These are phyloP conservation scores for Rhodotorula sphaerocarpa DNA, from an alignment of 768 basidiomycete species.

Conservation along the genomic window DNA sequence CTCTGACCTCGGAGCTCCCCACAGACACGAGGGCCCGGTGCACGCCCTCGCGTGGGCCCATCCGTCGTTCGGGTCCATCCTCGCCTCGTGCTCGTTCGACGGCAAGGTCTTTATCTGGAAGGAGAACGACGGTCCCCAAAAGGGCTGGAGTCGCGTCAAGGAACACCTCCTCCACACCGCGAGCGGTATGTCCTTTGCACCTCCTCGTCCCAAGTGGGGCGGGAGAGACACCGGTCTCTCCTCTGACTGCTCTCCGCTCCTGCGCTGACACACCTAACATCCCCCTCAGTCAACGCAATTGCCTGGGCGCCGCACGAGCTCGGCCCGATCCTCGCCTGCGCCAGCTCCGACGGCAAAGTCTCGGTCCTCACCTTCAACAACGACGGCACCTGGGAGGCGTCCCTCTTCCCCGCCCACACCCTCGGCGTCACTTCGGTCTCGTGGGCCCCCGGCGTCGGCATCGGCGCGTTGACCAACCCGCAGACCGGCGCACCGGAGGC, in stretches of 20 bases:
- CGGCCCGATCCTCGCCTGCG: conserved; percentile 91
- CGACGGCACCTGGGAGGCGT: conserved; percentile 91
- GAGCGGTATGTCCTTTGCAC: conserved; percentile 57
- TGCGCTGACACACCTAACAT: not conserved
- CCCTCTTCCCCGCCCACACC: conserved; percentile 89
- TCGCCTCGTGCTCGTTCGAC: conserved; percentile 97
- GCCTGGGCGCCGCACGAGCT: conserved; percentile 99
- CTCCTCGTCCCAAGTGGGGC: not conserved
- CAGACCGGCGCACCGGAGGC: conserved; percentile 13
- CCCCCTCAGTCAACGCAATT: conserved; percentile 74
- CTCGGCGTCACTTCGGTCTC: conserved; percentile 96
- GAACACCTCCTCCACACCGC: conserved; percentile 91
- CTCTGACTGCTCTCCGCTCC: not conserved
- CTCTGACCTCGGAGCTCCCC: not conserved
- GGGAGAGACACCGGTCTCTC: too few species aligned
- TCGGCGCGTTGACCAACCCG: conserved; percentile 72
- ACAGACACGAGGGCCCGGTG: conserved; percentile 88
- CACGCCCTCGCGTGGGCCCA: conserved; percentile 99
- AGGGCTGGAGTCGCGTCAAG: conserved; percentile 83
- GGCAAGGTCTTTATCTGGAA: conserved; percentile 99
- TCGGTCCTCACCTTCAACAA: conserved; percentile 96
- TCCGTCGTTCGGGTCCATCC: conserved; percentile 90
- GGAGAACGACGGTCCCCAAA: conserved; percentile 52
- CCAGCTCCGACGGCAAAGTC: conserved; percentile 91
- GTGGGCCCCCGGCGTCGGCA: conserved; percentile 87